Evolutionary conservation across 2,329 filamentous ascomycete genomes (phyloP), one percentile per base, ranked within the genome.

Genomic region (Nigrospora oryzae): DNA sequence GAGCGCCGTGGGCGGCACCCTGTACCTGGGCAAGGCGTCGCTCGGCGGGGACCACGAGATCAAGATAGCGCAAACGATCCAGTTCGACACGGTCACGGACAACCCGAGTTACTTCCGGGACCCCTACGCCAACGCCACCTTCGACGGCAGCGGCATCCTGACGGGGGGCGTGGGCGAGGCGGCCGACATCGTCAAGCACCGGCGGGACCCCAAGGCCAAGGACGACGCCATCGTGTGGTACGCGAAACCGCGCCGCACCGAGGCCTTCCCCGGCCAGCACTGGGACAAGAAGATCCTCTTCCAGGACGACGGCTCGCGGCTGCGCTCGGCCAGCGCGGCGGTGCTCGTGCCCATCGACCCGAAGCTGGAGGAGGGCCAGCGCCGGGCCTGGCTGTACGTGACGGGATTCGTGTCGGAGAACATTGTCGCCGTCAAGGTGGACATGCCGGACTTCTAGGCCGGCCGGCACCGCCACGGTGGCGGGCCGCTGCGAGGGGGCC

Each of bases 41-140:
- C 47, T 49, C 5, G 47, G 50, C 6, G 47, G 50, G 14, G 62
- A 63, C 36, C 49, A 54, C 36, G 61, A 57, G 4, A 59, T 77
- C 44, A 57, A 58, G 1, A 44, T 81, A 6, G 50, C 58, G 10
- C 69, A 75, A 3, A 56, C 59, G 0, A 49, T 81, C 14, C 48
- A 62, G 1, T 48, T 78, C 3, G 68, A 74, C 33, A 63, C 64
- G 1, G 52, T 64, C 3, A 60, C 75, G 12, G 79, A 83, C 51
- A 83, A 83, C 48, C 78, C 79, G 0, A 71, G 58, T 51, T 83
- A 73, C 57, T 83, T 77, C 52, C 46, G 56, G 0, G 79, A 83
- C 42, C 69, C 74, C 0, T 80, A 72, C 38, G 61, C 67, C 1
- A 64, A 62, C 0, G 30, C 34, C 34, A 28, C 44, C 32, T 48